These are phyloP conservation scores for Termitomyces sp. DNA, from an alignment of 768 basidiomycete genomes.

Conservation along the genomic window DNA sequence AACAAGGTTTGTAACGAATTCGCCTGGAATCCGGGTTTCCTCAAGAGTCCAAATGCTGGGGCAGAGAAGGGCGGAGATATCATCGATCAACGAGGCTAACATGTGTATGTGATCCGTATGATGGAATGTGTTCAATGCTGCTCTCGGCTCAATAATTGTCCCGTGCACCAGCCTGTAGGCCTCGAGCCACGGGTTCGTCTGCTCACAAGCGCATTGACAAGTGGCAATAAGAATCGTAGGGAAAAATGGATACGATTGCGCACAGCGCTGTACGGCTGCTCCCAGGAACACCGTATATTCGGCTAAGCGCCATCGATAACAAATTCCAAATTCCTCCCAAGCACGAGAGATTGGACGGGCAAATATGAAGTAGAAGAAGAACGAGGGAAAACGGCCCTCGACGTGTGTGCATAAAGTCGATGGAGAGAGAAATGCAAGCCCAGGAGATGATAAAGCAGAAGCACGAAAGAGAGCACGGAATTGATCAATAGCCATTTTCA, in stretches of 20 bases:
- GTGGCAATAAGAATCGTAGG: constrained; percentile 11
- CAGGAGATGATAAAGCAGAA: constrained; percentile 24
- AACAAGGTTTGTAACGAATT: constrained; percentile 20
- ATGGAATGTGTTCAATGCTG: constrained; percentile 22
- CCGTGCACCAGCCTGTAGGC: constrained; percentile 16
- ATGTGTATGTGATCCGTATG: constrained; percentile 28
- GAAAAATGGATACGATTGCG: constrained; percentile 8
- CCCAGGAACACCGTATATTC: constrained; percentile 16
- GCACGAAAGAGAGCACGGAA: constrained; percentile 7
- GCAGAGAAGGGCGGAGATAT: constrained; percentile 21
- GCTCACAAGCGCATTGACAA: constrained; percentile 10
- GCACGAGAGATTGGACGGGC: constrained; percentile 18
- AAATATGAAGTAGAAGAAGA: constrained; percentile 19
- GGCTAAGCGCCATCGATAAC: constrained; percentile 18
- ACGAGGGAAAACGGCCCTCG: constrained; percentile 16
- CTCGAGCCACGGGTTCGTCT: constrained; percentile 23
- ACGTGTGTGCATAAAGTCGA: constrained; percentile 19
- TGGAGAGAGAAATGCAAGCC: constrained; percentile 27
- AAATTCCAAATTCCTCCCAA: constrained; percentile 24
- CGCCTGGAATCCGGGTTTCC: constrained; percentile 29
- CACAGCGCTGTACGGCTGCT: constrained; percentile 21
- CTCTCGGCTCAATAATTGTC: constrained; percentile 17
- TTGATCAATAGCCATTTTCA: constrained; percentile 41
- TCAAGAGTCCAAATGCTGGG: constrained; percentile 24
- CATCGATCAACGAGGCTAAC: constrained; percentile 44